These are phyloP conservation scores for Xerocomellus dryophilus DNA, from an alignment of 768 basidiomycete species.

Conservation along the genomic window DNA sequence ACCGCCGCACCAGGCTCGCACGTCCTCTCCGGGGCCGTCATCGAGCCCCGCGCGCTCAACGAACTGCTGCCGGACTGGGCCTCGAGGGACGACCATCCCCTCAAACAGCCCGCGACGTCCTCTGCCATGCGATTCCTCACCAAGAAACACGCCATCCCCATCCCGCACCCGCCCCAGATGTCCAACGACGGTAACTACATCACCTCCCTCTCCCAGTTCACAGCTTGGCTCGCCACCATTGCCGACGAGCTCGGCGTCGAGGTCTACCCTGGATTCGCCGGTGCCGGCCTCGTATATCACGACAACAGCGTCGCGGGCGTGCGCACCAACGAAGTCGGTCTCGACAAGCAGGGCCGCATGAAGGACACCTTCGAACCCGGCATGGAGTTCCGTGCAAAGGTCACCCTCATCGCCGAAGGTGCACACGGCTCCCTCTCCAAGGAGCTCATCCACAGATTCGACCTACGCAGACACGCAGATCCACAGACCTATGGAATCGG, in stretches of 20 bases:
- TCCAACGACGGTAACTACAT: conserved; percentile 91
- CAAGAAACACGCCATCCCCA: conserved; percentile 59
- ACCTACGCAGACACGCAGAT: conserved; percentile 62
- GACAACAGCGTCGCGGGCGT: conserved; percentile 53
- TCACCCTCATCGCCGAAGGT: conserved; percentile 91
- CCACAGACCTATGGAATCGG: conserved; percentile 96
- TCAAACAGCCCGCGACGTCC: conserved; percentile 74
- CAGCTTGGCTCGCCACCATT: conserved; percentile 82
- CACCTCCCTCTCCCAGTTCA: conserved; percentile 82
- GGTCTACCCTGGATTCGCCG: conserved; percentile 95
- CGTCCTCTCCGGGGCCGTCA: conserved; percentile 92
- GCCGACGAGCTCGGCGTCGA: conserved; percentile 90
- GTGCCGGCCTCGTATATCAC: conserved; percentile 76
- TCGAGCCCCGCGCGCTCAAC: conserved; percentile 88
- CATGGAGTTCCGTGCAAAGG: conserved; percentile 91
- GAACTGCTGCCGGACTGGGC: conserved; percentile 90
- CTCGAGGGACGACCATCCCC: conserved; percentile 62
- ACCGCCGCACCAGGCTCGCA: too few relatives aligned
- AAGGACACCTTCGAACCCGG: conserved; percentile 94
- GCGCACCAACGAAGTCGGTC: conserved; percentile 89
- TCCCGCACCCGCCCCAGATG: conserved; percentile 98
- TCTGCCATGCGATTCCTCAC: conserved; percentile 89
- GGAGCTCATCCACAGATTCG: conserved; percentile 68
- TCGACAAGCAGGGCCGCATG: conserved; percentile 69
- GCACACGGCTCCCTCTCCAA: conserved; percentile 92